These are phyloP conservation scores for Phytopythium delawarense DNA, from an alignment of 352 stramenopile genomes.

Conservation along the genomic window DNA sequence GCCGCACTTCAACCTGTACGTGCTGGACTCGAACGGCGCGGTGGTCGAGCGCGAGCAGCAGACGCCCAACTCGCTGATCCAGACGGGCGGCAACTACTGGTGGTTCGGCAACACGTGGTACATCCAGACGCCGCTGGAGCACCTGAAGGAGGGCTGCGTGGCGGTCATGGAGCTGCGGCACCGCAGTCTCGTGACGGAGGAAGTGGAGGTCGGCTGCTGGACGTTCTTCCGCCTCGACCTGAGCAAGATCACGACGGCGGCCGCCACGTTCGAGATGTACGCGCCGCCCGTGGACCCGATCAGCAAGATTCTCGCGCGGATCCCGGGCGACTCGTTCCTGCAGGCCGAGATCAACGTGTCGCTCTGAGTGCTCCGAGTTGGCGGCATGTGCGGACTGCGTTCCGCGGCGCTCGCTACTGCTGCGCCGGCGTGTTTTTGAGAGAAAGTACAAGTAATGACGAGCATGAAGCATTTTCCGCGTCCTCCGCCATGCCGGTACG, in stretches of 20 bases:
- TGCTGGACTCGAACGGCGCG: slow-evolving; percentile 67
- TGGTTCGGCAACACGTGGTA: slow-evolving; percentile 90
- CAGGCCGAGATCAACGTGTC: slow-evolving; percentile 88
- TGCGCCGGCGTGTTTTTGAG: not conserved
- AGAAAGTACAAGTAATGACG: not conserved
- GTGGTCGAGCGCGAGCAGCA: slow-evolving; percentile 71
- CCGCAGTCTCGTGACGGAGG: slow-evolving; percentile 76
- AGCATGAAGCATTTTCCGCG: not conserved
- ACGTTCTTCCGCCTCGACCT: slow-evolving; percentile 88
- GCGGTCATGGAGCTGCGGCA: slow-evolving; percentile 86
- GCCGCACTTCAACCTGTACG: slow-evolving; percentile 85
- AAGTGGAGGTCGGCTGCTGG: slow-evolving; percentile 87
- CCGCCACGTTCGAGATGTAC: slow-evolving; percentile 89
- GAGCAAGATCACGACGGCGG: slow-evolving; percentile 84
- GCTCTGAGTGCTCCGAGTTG: slow-evolving; percentile 28
- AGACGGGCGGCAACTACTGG: slow-evolving; percentile 84
- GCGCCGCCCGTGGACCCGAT: slow-evolving; percentile 76
- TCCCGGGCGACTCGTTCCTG: slow-evolving; percentile 85
- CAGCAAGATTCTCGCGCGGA: slow-evolving; percentile 82
- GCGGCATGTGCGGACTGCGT: not conserved
- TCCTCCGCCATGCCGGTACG: not conserved
- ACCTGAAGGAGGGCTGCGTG: slow-evolving; percentile 84
- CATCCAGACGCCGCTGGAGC: slow-evolving; percentile 78
- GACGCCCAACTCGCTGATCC: slow-evolving; percentile 84
- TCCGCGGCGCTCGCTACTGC: not conserved